Percentiles rank a stretch among this genome's conserved stretches.
Conservation (phyloP, 176 grass and related monocot species). For the Cenchrus americanus region DNA sequence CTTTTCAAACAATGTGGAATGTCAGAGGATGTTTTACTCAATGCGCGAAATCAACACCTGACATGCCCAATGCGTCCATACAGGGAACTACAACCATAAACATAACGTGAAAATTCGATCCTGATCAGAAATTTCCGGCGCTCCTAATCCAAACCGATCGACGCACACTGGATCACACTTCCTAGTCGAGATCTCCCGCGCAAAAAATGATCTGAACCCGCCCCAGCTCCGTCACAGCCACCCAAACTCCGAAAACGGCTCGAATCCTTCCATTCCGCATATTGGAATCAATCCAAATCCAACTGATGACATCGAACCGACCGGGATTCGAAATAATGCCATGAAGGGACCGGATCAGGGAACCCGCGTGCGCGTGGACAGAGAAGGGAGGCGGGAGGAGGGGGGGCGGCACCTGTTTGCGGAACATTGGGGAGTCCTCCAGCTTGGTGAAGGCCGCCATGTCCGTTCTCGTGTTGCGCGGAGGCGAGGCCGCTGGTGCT, state of each 20-base stretch:
- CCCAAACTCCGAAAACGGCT: not conserved
- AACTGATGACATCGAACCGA: not conserved
- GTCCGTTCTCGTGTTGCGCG: conserved; percentile 16
- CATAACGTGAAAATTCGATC: not conserved
- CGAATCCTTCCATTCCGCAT: not conserved
- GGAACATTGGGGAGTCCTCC: conserved; percentile 99
- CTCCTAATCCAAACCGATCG: conserved; percentile 3
- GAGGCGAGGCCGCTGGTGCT: conserved; percentile 25
- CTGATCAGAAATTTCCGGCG: not conserved
- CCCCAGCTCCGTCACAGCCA: not conserved
- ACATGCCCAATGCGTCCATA: conserved; percentile 7
- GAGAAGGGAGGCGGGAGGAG: not conserved
- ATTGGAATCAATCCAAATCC: not conserved
- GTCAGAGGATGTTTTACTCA: not conserved
- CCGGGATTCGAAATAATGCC: conserved; percentile 34
- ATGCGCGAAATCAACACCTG: not conserved
- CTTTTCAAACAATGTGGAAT: not conserved
- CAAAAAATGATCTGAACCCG: not conserved
- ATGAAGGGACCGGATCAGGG: conserved; percentile 5
- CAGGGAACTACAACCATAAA: not conserved
- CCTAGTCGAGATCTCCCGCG: conserved; percentile 35
- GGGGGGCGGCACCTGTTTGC: conserved; percentile 66
- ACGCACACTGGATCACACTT: not conserved
- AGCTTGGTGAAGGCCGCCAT: conserved; percentile 93
- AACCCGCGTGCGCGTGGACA: not conserved